These are phyloP conservation scores for Hypoxylon cercidicola DNA, from an alignment of 495 filamentous ascomycete genomes.

Conservation along the genomic window DNA sequence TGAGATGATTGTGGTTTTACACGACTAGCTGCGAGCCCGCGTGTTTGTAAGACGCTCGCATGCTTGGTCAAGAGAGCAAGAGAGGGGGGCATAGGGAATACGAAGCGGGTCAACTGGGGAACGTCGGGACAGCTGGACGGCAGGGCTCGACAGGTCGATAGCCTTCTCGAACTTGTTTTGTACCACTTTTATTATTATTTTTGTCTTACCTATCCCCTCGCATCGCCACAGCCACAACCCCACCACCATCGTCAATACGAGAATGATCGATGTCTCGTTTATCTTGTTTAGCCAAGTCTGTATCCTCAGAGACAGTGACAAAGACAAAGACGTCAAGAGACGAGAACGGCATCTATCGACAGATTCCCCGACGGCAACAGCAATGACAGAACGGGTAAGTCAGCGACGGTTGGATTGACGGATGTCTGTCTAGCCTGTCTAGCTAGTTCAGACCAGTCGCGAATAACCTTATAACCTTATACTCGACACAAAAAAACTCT, in stretches of 20 bases:
- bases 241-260: constrained; percentile 36
- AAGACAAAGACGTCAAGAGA: no score
- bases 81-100: constrained; percentile 33
- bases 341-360: background rate
- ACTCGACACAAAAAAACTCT: constrained; percentile 20
- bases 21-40: constrained; percentile 30
- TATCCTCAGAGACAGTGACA: background rate
- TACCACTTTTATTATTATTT: constrained; percentile 39
- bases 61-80: constrained; percentile 10
- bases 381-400: constrained; percentile 10
- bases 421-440: constrained; percentile 8
- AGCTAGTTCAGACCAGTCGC: constrained; percentile 28
- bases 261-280: constrained; percentile 15
- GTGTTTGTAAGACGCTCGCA: constrained; percentile 9
- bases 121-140: background rate
- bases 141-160: constrained; percentile 28
- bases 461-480: constrained; percentile 47
- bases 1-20: constrained; percentile 42
- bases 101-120: constrained; percentile 40
- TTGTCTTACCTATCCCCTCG: constrained; percentile 20
- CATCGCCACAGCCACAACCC: constrained; percentile 37
- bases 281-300: background rate
- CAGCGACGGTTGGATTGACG: constrained; percentile 10
- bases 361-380: background rate
- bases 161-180: constrained; percentile 37